These are phyloP conservation scores for Bidens hawaiensis DNA, from an alignment of 140 eudicot species.

Conservation along the genomic window DNA sequence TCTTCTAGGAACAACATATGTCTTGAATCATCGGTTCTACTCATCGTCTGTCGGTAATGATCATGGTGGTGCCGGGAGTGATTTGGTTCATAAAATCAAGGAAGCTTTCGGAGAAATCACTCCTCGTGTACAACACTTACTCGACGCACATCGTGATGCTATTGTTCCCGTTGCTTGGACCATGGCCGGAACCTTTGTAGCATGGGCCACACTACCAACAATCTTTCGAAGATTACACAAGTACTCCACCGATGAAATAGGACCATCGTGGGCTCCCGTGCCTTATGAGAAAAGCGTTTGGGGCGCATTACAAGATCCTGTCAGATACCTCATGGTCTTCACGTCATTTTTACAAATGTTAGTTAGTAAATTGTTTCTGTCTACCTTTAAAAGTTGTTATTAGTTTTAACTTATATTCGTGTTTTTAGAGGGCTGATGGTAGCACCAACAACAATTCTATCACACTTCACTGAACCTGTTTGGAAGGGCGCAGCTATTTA, in stretches of 20 bases:
- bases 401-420: constrained; percentile 6
- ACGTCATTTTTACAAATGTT: constrained; percentile 90
- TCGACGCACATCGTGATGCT: constrained; percentile 70
- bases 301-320: constrained; percentile 91
- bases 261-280: constrained; percentile 68
- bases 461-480: constrained; percentile 57
- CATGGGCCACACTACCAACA: constrained; percentile 84
- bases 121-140: constrained; percentile 67
- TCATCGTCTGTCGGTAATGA: constrained; percentile 37
- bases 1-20: constrained; percentile 30
- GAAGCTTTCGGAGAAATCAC: constrained; percentile 49
- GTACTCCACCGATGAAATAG: constrained; percentile 61
- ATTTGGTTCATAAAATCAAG: constrained; percentile 58
- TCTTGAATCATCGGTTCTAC: constrained; percentile 39
- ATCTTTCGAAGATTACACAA: constrained; percentile 69
- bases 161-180: constrained; percentile 84
- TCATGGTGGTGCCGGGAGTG: constrained; percentile 54
- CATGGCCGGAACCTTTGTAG: constrained; percentile 51
- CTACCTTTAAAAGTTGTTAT: not conserved
- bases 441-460: constrained; percentile 73
- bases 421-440: constrained; percentile 66
- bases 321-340: constrained; percentile 70
- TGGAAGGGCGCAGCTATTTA: constrained; percentile 85
- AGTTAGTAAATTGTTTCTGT: constrained; percentile 17
- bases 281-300: constrained; percentile 90